Conservation (phyloP, 2,329 filamentous ascomycete species). For the Aspergillus jensenii region DNA sequence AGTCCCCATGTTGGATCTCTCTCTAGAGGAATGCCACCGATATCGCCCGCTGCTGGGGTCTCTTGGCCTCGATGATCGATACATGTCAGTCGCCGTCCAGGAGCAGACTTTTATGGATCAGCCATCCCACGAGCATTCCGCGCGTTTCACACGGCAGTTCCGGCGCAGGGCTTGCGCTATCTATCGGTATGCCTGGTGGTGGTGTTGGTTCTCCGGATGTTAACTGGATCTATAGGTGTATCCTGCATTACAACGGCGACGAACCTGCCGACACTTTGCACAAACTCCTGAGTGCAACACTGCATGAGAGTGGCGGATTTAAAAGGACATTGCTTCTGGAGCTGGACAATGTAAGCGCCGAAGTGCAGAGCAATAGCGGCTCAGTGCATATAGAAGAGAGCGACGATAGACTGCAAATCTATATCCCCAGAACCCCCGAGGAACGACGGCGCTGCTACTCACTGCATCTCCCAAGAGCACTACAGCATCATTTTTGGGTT, state of each 20-base stretch:
- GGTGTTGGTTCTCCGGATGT: neutral
- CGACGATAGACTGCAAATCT: neutral
- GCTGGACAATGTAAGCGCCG: neutral
- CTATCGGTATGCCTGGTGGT: neutral
- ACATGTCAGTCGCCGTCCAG: neutral
- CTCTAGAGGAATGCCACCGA: neutral
- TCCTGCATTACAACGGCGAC: neutral
- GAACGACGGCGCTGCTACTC: neutral
- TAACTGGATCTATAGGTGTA: neutral
- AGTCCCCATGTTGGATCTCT: conserved; percentile 1
- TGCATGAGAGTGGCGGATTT: neutral
- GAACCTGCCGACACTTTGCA: neutral
- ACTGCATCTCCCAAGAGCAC: neutral
- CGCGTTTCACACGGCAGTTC: neutral
- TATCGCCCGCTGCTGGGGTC: neutral
- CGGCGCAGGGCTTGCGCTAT: neutral
- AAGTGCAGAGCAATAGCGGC: neutral
- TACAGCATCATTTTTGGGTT: neutral
- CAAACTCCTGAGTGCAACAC: too few relatives aligned
- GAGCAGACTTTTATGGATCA: conserved; percentile 1
- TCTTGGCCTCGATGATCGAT: neutral
- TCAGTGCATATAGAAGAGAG: neutral
- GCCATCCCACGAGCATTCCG: neutral
- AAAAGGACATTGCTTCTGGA: neutral
- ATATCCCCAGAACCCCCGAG: neutral